Conservation (phyloP, 2,329 filamentous ascomycete species). For the Botrytis medusae region DNA sequence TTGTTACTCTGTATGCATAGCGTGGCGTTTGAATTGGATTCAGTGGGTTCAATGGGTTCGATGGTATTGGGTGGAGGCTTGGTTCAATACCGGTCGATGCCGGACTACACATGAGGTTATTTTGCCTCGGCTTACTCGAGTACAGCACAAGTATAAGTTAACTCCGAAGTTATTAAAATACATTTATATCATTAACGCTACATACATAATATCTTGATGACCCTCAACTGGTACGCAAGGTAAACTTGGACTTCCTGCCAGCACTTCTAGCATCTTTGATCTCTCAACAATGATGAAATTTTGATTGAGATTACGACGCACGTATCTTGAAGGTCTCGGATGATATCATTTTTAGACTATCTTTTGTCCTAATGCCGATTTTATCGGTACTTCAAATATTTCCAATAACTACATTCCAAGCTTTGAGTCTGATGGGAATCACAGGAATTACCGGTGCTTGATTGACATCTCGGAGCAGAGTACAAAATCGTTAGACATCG, state of each 20-base stretch:
- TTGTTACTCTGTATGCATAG: constrained; percentile 12
- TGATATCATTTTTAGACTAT: background rate
- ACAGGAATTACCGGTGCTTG: background rate
- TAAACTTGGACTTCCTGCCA: background rate
- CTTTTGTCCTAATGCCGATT: background rate
- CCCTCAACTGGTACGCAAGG: background rate
- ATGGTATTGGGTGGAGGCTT: background rate
- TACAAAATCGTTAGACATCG: background rate
- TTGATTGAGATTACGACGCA: background rate
- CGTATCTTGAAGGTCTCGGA: background rate
- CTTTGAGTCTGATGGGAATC: background rate
- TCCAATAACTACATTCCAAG: background rate
- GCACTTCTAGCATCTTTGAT: background rate
- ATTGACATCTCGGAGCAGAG: background rate
- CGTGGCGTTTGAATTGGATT: constrained; percentile 13
- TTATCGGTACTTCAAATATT: background rate
- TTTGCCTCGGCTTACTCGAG: background rate
- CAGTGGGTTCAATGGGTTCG: background rate
- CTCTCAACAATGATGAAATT: background rate
- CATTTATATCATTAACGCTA: background rate
- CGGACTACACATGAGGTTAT: background rate
- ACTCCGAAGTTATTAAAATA: background rate
- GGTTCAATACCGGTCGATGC: background rate
- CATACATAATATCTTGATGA: background rate
- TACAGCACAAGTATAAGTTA: background rate